Base-by-base conservation (phyloP, 169 alveolate species). In the Cryptosporidium xiaoi region DNA sequence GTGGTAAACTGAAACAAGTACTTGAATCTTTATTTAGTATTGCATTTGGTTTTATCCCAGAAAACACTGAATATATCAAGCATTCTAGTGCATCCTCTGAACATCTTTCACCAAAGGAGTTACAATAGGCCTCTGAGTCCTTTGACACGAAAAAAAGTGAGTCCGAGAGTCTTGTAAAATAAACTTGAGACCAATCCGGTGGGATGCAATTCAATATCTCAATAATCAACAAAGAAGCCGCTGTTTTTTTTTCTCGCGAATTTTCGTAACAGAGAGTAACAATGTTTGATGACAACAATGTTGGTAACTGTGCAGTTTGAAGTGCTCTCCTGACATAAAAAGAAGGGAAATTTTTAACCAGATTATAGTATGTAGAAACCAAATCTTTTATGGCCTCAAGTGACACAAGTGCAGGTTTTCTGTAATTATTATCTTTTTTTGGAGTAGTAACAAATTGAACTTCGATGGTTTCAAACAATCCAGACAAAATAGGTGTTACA, bases 61-160 rank as follows among this genome's bases (percentile, higher is more conserved):
- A 27, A 40, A 77, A 77, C 13, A 62, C 64, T 27, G 87, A 77
- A 44, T 77, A 77, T 18, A 77, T 36, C 31, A 77, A 51, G 4
- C 77, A 56, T 44, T 77, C 87, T 20, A 60, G 27, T 24, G 87
- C 87, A 60, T 77, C 87, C 24, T 77, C 87, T 2, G 87, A 56
- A 46, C 77, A 77, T 60, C 87, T 77, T 46, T 77, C 87, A 7
- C 66, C 87, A 62, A 56, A 77, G 15, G 71, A 56, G 34, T 58
- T 77, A 31, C 51, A 58, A 44, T 58, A 68, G 2, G 27, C 13
- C 13, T 71, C 71, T 33, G 87, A 77, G 46, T 77, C 87, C 55
- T 77, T 77, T 44, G 87, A 77, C 13, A 77, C 64, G 64, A 77
- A 77, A 60, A 77, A 77, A 5, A 77, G 87, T 12, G 77, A 71